Evolutionary conservation across 2,329 filamentous ascomycete genomes (phyloP), one percentile per base, ranked within the genome.

Genomic region (Aspergillus thermomutatus): DNA sequence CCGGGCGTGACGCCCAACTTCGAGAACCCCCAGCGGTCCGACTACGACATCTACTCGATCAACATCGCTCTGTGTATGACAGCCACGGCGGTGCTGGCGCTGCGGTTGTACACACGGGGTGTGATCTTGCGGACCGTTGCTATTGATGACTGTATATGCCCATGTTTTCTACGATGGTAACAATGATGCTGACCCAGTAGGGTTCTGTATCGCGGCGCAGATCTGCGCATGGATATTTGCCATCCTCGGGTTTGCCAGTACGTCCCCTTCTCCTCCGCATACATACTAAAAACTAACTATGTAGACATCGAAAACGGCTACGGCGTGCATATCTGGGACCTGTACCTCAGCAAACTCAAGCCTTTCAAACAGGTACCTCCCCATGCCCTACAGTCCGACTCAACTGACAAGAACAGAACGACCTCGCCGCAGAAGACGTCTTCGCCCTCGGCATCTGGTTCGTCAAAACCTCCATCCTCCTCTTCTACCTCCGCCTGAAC

Each of bases 391-490:
- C 10, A 5, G 1, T 6, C n/a, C n/a, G n/a, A 7, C 2, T 3
- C 40, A 14, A 9, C 45, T 3, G 31, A 37, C 27, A 1, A 4
- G 2, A 37, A 10, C 28, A 60, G 59, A 52, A 59, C 28, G 59
- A 60, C 21, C 53, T 60, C 8, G 59, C 55, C 7, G 59, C 51
- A 34, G 56, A 60, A 34, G 59, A 55, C 34, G 21, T 60, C 25
- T 62, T 51, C 48, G 59, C 54, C 0, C 53, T 60, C 23, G 59
- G 59, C 3, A 52, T 60, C 48, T 60, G 59, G 59, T 55, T 63
- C 27, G 60, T 63, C 49, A 63, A 63, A 40, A 62, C 58, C 4
- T 57, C 61, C 17, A 63, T 63, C 37, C 55, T 63, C 21, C 54
- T 62, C 3, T 62, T 63, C 49, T 63, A 63, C 27, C 55, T 63